Evolutionary conservation across 371 early-diverging fungal species (phyloP).

Genomic region (Zancudomyces culisetae): DNA sequence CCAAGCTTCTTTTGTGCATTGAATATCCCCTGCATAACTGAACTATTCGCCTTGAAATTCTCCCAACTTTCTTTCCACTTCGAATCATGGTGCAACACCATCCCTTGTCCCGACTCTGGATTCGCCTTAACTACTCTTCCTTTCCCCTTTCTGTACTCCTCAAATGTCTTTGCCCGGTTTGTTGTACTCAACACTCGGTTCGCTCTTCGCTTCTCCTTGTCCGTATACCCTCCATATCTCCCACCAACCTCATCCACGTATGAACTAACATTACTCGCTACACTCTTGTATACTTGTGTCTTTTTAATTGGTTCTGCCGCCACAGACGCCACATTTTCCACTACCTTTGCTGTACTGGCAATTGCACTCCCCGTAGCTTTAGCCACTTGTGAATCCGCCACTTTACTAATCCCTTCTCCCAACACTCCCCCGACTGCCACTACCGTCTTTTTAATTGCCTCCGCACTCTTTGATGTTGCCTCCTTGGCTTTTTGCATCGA

Average conservation of each 20-base stretch:
- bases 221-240: conserved; percentile 55
- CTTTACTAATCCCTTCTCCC: conserved; percentile 58
- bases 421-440: conserved; percentile 51
- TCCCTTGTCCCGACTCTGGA: conserved; percentile 51
- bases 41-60: conserved; percentile 74
- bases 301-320: conserved; percentile 57
- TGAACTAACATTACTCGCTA: conserved; percentile 45
- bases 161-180: conserved; percentile 21
- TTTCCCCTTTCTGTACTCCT: conserved; percentile 21
- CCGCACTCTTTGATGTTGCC: conserved; percentile 42
- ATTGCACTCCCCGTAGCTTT: conserved; percentile 54
- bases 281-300: conserved; percentile 45
- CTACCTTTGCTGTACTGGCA: conserved; percentile 20
- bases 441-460: conserved; percentile 53
- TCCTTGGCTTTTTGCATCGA: conserved; percentile 73
- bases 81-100: conserved; percentile 80
- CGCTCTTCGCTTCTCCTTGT: conserved; percentile 37
- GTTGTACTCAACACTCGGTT: conserved; percentile 15
- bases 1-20: conserved; percentile 56
- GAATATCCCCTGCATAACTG: conserved; percentile 69
- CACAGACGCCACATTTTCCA: conserved; percentile 26
- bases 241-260: conserved; percentile 53
- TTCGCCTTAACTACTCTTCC: conserved; percentile 16
- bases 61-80: conserved; percentile 83
- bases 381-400: conserved; percentile 65